phyloP scores from a whole-genome alignment of 352 stramenopile species.

The Pythium graminicola region DNA sequence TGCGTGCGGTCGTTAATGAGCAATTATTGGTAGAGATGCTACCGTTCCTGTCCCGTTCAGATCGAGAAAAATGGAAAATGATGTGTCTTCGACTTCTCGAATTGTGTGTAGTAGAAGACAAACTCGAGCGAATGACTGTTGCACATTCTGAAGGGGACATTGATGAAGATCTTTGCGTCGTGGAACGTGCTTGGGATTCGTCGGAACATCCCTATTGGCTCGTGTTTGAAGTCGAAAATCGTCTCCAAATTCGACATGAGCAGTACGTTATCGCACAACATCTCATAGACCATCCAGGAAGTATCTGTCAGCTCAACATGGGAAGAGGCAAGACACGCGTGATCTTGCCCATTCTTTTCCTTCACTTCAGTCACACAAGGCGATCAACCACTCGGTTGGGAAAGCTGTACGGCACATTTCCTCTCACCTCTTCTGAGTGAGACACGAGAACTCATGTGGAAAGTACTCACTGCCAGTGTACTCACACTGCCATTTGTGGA shows the following conservation, averaged over 20 bases:
- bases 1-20: constrained; percentile 23
- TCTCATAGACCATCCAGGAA: constrained; percentile 53
- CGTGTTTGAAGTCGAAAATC: constrained; percentile 80
- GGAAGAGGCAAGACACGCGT: constrained; percentile 84
- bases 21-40: constrained; percentile 26
- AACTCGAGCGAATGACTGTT: constrained; percentile 32
- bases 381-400: background rate
- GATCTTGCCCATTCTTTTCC: constrained; percentile 84
- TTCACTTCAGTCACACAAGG: constrained; percentile 41
- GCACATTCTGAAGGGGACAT: constrained; percentile 10
- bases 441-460: constrained; percentile 59
- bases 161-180: constrained; percentile 41
- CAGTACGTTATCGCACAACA: constrained; percentile 73
- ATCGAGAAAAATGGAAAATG: constrained; percentile 20
- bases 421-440: constrained; percentile 56
- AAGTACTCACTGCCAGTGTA: constrained; percentile 36
- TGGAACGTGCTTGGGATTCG: constrained; percentile 41
- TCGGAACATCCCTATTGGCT: constrained; percentile 68
- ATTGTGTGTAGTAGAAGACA: constrained; percentile 75
- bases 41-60: constrained; percentile 20
- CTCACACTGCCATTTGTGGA: constrained; percentile 44
- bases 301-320: constrained; percentile 85
- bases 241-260: constrained; percentile 74
- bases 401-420: constrained; percentile 55
- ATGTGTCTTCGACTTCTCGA: constrained; percentile 34